Percentiles rank a stretch among this genome's conserved stretches.
Evolutionary conservation across 306 rosid species (phyloP).

Genomic region (Casuarina glauca): DNA sequence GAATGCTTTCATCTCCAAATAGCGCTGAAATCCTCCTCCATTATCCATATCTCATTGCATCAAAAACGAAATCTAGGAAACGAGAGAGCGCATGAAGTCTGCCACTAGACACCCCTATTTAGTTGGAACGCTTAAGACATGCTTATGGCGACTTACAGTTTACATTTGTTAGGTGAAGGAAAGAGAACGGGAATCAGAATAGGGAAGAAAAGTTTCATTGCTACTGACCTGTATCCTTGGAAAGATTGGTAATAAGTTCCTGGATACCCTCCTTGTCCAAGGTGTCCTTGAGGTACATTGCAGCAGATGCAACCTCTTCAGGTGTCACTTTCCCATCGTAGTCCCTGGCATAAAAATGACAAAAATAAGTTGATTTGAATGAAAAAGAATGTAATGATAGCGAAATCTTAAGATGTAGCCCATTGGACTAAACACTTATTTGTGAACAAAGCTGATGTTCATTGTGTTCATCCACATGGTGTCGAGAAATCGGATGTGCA

Average conservation of each 20-base stretch:
- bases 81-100: too few relatives aligned
- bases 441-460: neutral
- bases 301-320: constrained; percentile 97
- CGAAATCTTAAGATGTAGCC: neutral
- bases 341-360: constrained; percentile 57
- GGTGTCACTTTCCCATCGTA: constrained; percentile 94
- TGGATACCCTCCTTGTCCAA: constrained; percentile 91
- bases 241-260: constrained; percentile 84
- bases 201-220: neutral
- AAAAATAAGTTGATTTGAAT: neutral
- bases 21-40: neutral
- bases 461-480: neutral
- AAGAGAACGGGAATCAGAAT: neutral
- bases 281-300: constrained; percentile 85
- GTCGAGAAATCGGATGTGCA: neutral
- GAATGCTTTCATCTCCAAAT: neutral
- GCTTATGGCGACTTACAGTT: neutral
- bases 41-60: neutral
- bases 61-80: neutral
- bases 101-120: neutral
- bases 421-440: neutral
- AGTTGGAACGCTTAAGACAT: neutral
- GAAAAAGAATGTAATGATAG: neutral
- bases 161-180: neutral
- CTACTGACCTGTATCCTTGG: constrained; percentile 72